A percentile compares a stretch with the other conserved stretches of the same genome.
Conservation (phyloP, 345 rosid genomes). For the Rhizophora mangle region DNA sequence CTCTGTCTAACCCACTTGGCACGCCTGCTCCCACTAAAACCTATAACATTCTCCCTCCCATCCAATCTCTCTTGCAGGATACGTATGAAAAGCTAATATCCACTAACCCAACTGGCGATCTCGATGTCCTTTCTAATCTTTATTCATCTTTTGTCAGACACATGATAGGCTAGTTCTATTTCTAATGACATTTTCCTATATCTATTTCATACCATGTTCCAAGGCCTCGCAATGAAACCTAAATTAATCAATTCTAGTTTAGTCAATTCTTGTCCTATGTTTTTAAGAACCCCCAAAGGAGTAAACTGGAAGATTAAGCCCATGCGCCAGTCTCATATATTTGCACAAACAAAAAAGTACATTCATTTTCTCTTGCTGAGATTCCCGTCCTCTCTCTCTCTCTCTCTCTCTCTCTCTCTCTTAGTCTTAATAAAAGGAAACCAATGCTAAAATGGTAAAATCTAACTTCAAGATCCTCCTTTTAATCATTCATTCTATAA, state of each 20-base stretch:
- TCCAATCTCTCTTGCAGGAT: background rate
- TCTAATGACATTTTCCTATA: conserved; percentile 14
- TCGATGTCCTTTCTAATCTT: conserved; percentile 27
- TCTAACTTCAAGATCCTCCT: conserved; percentile 41
- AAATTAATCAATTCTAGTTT: conserved; percentile 19
- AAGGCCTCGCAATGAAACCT: conserved; percentile 8
- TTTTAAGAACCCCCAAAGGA: no score
- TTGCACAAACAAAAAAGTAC: conserved; percentile 38
- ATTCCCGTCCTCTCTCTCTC: conserved; percentile 10
- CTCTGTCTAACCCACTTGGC: conserved; percentile 36
- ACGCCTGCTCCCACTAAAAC: conserved; percentile 68
- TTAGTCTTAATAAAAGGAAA: conserved; percentile 23
- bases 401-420: background rate
- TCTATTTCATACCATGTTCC: conserved; percentile 12
- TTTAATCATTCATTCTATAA: conserved; percentile 21
- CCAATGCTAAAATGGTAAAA: conserved; percentile 15
- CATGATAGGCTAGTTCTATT: conserved; percentile 11
- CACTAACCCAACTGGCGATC: conserved; percentile 24
- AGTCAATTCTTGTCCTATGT: background rate
- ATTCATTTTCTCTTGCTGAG: conserved; percentile 11
- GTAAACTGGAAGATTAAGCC: conserved; percentile 12
- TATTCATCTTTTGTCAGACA: conserved; percentile 40
- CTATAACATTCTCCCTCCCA: conserved; percentile 15
- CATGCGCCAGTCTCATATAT: conserved; percentile 21
- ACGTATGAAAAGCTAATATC: conserved; percentile 6